Conservation (phyloP, 768 basidiomycete genomes). For the Tremella fuciformis region DNA sequence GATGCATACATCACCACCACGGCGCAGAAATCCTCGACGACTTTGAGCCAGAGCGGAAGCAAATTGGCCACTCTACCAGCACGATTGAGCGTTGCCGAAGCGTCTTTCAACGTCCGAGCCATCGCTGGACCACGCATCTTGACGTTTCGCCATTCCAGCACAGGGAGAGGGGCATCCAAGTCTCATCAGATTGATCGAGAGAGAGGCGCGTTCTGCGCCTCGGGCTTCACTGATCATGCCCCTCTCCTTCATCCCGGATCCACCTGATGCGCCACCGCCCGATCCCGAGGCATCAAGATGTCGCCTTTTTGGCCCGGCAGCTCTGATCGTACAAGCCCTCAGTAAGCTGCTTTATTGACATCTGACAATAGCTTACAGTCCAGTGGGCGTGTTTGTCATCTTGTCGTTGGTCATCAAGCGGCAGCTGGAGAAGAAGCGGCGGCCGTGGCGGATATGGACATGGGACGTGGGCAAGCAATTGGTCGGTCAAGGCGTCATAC, state of each 20-base stretch:
- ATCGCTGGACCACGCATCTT: too few species aligned
- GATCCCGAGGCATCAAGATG: slow-evolving; percentile 39
- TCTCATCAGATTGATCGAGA: neutral
- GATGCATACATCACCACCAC: neutral
- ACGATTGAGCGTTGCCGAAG: too few species aligned
- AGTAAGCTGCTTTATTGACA: slow-evolving; percentile 35
- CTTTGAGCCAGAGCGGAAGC: too few species aligned
- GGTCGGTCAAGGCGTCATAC: slow-evolving; percentile 57
- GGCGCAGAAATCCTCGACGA: too few species aligned
- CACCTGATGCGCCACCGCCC: slow-evolving; percentile 15
- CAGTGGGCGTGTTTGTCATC: slow-evolving; percentile 93
- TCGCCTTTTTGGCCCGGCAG: slow-evolving; percentile 46
- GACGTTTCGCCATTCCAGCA: too few species aligned
- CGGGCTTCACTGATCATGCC: neutral
- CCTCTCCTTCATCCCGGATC: neutral
- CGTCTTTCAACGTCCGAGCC: too few species aligned
- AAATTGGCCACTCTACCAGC: too few species aligned
- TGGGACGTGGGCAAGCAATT: slow-evolving; percentile 92
- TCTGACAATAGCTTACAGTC: slow-evolving; percentile 57
- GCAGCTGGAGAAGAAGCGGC: slow-evolving; percentile 75
- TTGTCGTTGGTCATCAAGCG: slow-evolving; percentile 82
- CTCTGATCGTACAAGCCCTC: slow-evolving; percentile 44
- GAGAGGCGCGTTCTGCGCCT: neutral
- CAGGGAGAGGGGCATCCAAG: neutral
- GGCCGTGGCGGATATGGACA: slow-evolving; percentile 94